phyloP scores from a whole-genome alignment of 1,139 yeast species.

The Scheffersomyces cryptocercus region DNA sequence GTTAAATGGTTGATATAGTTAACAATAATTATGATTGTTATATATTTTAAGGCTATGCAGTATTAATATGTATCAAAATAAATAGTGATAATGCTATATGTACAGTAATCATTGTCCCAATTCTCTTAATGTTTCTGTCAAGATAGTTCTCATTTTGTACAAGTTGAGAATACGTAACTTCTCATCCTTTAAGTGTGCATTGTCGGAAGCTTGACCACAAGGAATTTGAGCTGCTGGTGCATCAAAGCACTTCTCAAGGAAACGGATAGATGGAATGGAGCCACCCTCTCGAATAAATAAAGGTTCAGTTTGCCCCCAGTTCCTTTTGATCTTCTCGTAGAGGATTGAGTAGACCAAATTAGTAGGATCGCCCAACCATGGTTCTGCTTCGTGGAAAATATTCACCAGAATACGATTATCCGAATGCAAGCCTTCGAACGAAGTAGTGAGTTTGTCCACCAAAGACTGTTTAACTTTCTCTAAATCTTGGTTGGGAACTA shows the following conservation, averaged over 20 bases:
- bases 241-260: constrained; percentile 73
- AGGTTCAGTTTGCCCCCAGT: constrained; percentile 72
- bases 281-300: constrained; percentile 94
- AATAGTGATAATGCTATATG: not conserved
- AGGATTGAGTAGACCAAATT: constrained; percentile 72
- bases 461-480: constrained; percentile 55
- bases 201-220: constrained; percentile 93
- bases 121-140: constrained; percentile 54
- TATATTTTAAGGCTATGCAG: no score
- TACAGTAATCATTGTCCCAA: constrained; percentile 20
- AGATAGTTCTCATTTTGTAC: constrained; percentile 67
- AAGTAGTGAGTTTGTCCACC: constrained; percentile 41
- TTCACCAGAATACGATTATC: constrained; percentile 60
- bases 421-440: constrained; percentile 52
- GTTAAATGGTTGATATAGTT: no score
- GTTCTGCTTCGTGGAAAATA: constrained; percentile 84
- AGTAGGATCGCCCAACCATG: constrained; percentile 90
- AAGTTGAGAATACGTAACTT: constrained; percentile 77
- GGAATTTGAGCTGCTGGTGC: constrained; percentile 97
- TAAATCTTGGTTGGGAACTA: constrained; percentile 86
- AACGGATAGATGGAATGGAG: constrained; percentile 86
- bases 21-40: no score
- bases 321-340: constrained; percentile 54
- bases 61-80: no score
- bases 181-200: constrained; percentile 91